phyloP scores from a whole-genome alignment of 768 basidiomycete species.

The Holtermannia corniformis region DNA sequence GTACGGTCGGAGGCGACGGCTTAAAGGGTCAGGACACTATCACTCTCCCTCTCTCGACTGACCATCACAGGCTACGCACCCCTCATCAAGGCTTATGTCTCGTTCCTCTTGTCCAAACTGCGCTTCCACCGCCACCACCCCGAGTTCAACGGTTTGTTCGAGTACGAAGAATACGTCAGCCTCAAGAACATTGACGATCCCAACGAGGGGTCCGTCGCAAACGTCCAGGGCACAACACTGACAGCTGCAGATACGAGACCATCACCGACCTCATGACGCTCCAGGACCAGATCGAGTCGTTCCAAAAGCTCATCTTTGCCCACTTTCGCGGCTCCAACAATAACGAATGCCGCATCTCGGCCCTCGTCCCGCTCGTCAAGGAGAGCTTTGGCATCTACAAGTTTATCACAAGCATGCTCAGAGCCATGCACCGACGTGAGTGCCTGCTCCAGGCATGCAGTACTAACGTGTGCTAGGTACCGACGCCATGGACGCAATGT shows the following conservation, averaged over 20 bases:
- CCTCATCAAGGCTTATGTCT: slow-evolving; percentile 89
- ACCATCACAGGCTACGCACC: slow-evolving; percentile 74
- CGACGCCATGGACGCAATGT: slow-evolving; percentile 75
- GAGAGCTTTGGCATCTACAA: slow-evolving; percentile 99
- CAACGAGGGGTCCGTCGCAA: slow-evolving; percentile 77
- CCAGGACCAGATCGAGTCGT: slow-evolving; percentile 97
- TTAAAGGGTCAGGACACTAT: slow-evolving; percentile 54
- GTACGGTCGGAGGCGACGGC: slow-evolving; percentile 73
- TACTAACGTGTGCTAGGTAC: slow-evolving; percentile 55
- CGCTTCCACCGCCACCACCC: slow-evolving; percentile 90
- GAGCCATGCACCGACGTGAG: slow-evolving; percentile 89
- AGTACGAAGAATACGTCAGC: slow-evolving; percentile 97
- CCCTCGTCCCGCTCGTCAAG: slow-evolving; percentile 92
- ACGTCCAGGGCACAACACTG: too few relatives aligned
- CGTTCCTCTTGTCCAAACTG: slow-evolving; percentile 88
- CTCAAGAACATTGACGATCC: slow-evolving; percentile 97
- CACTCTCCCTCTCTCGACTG: neutral
- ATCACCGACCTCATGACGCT: slow-evolving; percentile 95
- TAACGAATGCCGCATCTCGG: slow-evolving; percentile 94
- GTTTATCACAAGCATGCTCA: slow-evolving; percentile 97
- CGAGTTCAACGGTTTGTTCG: slow-evolving; percentile 97
- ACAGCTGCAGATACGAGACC: slow-evolving; percentile 71
- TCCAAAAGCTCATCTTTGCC: slow-evolving; percentile 94
- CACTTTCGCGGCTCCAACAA: slow-evolving; percentile 84
- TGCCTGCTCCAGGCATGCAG: slow-evolving; percentile 4